phyloP scores from a whole-genome alignment of 2,329 filamentous ascomycete genomes.

The Fusarium aywerte region DNA sequence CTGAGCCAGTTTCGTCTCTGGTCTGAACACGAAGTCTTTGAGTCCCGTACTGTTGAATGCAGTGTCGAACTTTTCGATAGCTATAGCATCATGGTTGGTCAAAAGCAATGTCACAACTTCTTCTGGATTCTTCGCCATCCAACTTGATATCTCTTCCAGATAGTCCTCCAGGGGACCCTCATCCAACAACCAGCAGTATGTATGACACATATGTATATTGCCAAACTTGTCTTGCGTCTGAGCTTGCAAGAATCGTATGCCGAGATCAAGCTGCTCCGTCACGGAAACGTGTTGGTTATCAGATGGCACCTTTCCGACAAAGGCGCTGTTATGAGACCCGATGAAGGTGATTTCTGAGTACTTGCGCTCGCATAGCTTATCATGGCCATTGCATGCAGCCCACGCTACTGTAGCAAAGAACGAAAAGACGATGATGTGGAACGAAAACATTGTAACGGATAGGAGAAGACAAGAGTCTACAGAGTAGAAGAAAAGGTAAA shows the following conservation, averaged over 20 bases:
- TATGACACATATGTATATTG: conserved; percentile 71
- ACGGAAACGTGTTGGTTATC: conserved; percentile 71
- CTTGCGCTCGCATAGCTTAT: conserved; percentile 63
- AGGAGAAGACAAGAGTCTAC: not conserved
- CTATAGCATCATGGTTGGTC: conserved; percentile 69
- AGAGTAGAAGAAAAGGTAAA: not conserved
- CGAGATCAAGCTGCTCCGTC: conserved; percentile 67
- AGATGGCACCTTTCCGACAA: conserved; percentile 64
- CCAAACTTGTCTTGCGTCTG: conserved; percentile 68
- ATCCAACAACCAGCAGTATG: conserved; percentile 68
- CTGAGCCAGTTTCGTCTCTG: conserved; percentile 54
- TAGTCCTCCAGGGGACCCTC: conserved; percentile 66
- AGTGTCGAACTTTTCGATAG: conserved; percentile 64
- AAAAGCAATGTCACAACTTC: conserved; percentile 73
- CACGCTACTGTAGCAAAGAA: conserved; percentile 32
- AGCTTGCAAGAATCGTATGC: conserved; percentile 72
- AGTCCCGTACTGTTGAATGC: conserved; percentile 67
- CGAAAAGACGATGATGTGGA: conserved; percentile 20
- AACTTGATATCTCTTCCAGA: conserved; percentile 67
- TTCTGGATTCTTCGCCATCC: conserved; percentile 67
- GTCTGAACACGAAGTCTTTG: conserved; percentile 65
- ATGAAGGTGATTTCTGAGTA: conserved; percentile 71
- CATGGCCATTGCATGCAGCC: conserved; percentile 66
- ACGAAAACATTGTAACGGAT: conserved; percentile 24
- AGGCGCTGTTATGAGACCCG: conserved; percentile 73